These are phyloP conservation scores for Epichloe aotearoae DNA, from an alignment of 2,329 filamentous ascomycete genomes.

Conservation along the genomic window DNA sequence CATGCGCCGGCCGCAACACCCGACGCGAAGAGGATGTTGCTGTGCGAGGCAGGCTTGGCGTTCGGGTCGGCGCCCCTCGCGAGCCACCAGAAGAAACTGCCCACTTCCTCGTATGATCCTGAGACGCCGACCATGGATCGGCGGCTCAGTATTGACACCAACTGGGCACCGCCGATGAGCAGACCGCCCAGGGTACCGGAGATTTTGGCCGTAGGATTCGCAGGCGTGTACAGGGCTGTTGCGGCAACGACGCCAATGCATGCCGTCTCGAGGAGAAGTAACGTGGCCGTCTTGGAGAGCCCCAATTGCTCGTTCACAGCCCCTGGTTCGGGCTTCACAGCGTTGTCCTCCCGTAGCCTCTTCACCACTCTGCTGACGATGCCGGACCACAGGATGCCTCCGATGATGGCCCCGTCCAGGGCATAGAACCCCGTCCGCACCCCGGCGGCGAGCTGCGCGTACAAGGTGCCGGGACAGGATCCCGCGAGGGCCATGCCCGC, in stretches of 20 bases:
- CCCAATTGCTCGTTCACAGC: conserved; percentile 29
- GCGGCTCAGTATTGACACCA: conserved; percentile 39
- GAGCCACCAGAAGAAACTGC: conserved; percentile 37
- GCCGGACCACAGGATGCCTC: conserved; percentile 39
- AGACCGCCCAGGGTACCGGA: conserved; percentile 42
- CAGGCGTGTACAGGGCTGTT: conserved; percentile 20
- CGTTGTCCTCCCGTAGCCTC: conserved; percentile 13
- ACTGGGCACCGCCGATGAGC: conserved; percentile 44
- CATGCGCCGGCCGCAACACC: conserved; percentile 37
- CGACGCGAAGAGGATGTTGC: conserved; percentile 36
- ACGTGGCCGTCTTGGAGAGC: conserved; percentile 20
- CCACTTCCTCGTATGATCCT: conserved; percentile 46
- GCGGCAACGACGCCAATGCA: conserved; percentile 28
- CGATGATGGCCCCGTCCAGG: conserved; percentile 39
- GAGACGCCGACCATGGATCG: conserved; percentile 47
- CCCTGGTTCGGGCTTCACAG: conserved; percentile 14
- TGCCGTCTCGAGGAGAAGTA: conserved; percentile 30
- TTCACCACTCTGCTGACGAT: conserved; percentile 25
- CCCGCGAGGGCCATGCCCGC: conserved; percentile 54
- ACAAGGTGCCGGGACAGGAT: conserved; percentile 51
- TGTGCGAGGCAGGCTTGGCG: conserved; percentile 21
- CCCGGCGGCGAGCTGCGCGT: conserved; percentile 44
- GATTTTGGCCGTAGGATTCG: conserved; percentile 18
- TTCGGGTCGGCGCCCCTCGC: conserved; percentile 15
- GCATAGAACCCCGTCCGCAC: conserved; percentile 37